phyloP scores from a whole-genome alignment of 2,329 filamentous ascomycete genomes.

The Hymenoscyphus fraxineus region DNA sequence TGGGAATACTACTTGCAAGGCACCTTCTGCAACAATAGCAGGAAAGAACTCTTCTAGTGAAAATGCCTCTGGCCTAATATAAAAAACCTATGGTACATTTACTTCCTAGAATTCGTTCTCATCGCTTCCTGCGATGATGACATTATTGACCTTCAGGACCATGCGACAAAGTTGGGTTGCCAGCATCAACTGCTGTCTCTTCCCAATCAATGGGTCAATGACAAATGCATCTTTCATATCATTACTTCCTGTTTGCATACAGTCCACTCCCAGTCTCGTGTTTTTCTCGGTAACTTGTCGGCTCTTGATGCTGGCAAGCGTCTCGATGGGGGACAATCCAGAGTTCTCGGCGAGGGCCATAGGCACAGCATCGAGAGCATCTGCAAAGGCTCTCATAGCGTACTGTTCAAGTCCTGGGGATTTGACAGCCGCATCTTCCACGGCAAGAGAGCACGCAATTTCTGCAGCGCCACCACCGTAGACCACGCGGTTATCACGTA shows the following conservation, averaged over 20 bases:
- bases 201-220: constrained; percentile 96
- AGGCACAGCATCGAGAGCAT: constrained; percentile 87
- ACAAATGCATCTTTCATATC: constrained; percentile 98
- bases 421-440: constrained; percentile 92
- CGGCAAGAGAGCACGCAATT: constrained; percentile 92
- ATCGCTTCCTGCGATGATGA: constrained; percentile 84
- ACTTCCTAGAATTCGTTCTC: constrained; percentile 76
- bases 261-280: constrained; percentile 84
- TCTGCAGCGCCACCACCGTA: constrained; percentile 96
- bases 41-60: constrained; percentile 13
- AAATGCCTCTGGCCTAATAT: constrained; percentile 24
- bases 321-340: constrained; percentile 92
- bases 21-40: background rate
- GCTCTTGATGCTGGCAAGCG: constrained; percentile 90
- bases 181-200: constrained; percentile 93
- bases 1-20: background rate
- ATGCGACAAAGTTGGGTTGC: constrained; percentile 97
- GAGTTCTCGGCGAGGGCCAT: constrained; percentile 98
- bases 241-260: constrained; percentile 93
- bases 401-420: constrained; percentile 98
- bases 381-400: constrained; percentile 95
- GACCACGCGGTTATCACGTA: constrained; percentile 92
- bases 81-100: constrained; percentile 29
- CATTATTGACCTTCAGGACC: constrained; percentile 96
- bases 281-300: constrained; percentile 88